phyloP scores from a whole-genome alignment of 2,329 filamentous ascomycete genomes.

The Colletotrichum eremochloae region DNA sequence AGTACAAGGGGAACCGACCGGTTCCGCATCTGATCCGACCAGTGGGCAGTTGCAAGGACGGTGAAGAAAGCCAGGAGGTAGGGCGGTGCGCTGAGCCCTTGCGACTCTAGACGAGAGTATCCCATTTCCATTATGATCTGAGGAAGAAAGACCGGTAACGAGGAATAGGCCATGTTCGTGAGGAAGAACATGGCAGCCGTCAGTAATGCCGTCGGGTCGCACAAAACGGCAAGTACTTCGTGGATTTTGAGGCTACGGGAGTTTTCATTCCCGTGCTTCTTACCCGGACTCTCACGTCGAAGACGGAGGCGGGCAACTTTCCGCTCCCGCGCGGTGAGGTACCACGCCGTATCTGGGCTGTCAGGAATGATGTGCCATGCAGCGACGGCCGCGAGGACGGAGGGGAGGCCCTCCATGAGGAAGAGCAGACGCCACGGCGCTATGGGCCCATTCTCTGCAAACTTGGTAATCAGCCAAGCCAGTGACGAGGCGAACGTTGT shows the following conservation, averaged over 20 bases:
- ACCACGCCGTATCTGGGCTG: constrained; percentile 74
- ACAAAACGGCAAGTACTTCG: constrained; percentile 71
- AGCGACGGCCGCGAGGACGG: constrained; percentile 78
- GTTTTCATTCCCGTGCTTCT: constrained; percentile 42
- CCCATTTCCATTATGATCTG: constrained; percentile 85
- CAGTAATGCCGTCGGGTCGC: constrained; percentile 79
- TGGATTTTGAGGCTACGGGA: constrained; percentile 61
- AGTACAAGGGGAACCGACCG: constrained; percentile 77
- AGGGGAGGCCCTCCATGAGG: constrained; percentile 87
- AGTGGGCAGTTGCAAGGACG: constrained; percentile 78
- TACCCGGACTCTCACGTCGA: constrained; percentile 59
- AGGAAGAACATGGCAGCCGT: constrained; percentile 88
- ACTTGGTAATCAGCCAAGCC: constrained; percentile 81
- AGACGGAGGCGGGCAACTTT: constrained; percentile 80
- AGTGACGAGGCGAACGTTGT: constrained; percentile 85
- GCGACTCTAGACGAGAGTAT: constrained; percentile 74
- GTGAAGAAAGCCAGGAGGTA: constrained; percentile 81
- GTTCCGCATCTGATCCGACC: constrained; percentile 75
- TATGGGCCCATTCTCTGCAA: constrained; percentile 75
- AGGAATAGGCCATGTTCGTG: constrained; percentile 89
- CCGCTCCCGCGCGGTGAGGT: constrained; percentile 73
- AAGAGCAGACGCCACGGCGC: constrained; percentile 90
- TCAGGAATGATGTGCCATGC: constrained; percentile 85
- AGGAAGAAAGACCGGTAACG: constrained; percentile 88
- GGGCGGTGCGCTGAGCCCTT: constrained; percentile 85